Evolutionary conservation across 2,329 filamentous ascomycete genomes (phyloP), one percentile per base, ranked within the genome.

Genomic region (Chrysoporthe deuterocubensis): DNA sequence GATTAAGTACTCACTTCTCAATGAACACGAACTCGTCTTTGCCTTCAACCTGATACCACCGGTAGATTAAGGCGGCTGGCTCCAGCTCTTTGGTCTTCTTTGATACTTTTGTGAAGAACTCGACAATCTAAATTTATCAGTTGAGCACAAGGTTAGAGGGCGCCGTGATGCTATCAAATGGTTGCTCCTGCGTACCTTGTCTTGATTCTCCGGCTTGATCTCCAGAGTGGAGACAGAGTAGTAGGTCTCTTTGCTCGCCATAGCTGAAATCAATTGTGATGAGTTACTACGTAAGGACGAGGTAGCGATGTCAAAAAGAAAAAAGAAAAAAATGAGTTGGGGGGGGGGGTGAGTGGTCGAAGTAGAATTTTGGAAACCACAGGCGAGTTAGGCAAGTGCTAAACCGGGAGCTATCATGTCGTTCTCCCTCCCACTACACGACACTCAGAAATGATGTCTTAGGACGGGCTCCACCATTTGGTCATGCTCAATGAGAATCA

Each of bases 1-100:
- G 14, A 21, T n/a, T 7, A 11, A 37, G 18, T 40, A 18, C 14
- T n/a, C 18, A 66, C 57, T 66, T 42, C 40, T 62, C 64, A 46
- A 66, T 62, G 16, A 43, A 66, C 2, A 66, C 64, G 37, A 62
- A 66, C 4, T 66, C 37, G 5, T 66, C 40, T n/a, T 54, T 60
- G n/a, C 64, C 58, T 2, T 66, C 48, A 16, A 66, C 64, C 48
- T 66, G 61, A 16, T 66, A 66, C 64, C 64, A 62, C 46, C 48
- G 46, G 40, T 62, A 66, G n/a, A 66, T 46, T 21, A 62, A 18
- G 42, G 57, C 64, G 26, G 64, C 64, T 1, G 57, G 21, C 46
- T 66, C 64, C 8, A 50, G 40, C 26, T 66, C 11, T 48, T 66
- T 14, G 6, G 58, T 62, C 11, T 57, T 58, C 46, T 52, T 18